Base-by-base conservation (phyloP, 2,329 filamentous ascomycete genomes). In the Kalaharituber pfeilii region DNA sequence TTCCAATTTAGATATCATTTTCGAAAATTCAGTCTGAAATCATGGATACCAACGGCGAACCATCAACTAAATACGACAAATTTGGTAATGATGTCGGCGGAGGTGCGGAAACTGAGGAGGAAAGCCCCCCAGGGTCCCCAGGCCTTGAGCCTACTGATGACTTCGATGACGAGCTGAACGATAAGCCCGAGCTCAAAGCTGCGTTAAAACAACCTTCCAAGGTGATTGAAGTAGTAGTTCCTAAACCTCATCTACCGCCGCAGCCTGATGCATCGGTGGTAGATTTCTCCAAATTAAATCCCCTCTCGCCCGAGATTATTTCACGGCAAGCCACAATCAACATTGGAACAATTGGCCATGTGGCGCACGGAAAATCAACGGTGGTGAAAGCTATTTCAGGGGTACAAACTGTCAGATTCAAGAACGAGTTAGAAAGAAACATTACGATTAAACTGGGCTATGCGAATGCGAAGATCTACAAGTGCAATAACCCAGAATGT, bases 361-460 rank as follows among this genome's bases (percentile, higher is more conserved):
- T 96, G 76, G 91, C 91, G 67, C 89, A 96, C 83, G 89, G 89
- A 68, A 96, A 96, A 71, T 94, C 86, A 58, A 98, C 91, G 22
- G 91, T 98, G 51, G 91, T 98, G 65, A 98, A 98, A 77, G 91
- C 91, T 65, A 96, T 98, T 66, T 96, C 91, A 1, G 91, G 91
- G 59, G 91, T 98, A 60, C 91, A 98, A 77, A 98, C 91, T 18
- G 91, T 98, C 67, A 81, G 91, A 64, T 98, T 98, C 78, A 98
- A 98, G 83, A 98, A 96, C 75, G 91, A 98, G 73, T 74, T 95
- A 72, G 93, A 96, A 73, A 79, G 91, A 67, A 98, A 98, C 71
- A 98, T 98, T 67, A 98, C 91, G 66, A 98, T 98, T 76, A 98
- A 98, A 80, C 79, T 98, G 66, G 91, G 91, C 69, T 98, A 98